Conservation (phyloP, 2,329 filamentous ascomycete genomes). For the Triangularia verruculosa region DNA sequence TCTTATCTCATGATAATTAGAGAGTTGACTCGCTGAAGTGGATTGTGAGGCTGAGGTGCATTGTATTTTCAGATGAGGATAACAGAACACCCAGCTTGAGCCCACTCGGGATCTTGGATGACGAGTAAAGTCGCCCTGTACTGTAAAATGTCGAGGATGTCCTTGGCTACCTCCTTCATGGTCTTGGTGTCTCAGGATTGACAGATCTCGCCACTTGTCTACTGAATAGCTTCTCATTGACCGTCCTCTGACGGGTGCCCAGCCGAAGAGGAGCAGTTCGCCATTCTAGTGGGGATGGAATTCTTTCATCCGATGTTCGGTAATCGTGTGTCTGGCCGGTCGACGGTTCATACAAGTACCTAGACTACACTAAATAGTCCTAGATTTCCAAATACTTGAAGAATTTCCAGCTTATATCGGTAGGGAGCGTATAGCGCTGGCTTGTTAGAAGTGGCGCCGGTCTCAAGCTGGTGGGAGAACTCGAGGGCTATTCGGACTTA, state of each 20-base stretch:
- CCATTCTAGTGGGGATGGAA: background rate
- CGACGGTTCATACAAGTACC: background rate
- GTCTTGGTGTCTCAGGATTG: background rate
- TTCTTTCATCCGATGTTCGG: background rate
- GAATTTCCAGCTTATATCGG: background rate
- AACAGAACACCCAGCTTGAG: background rate
- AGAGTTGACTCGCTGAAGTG: background rate
- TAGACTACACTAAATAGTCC: background rate
- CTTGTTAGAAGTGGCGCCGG: background rate
- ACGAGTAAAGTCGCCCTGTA: background rate
- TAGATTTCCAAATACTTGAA: background rate
- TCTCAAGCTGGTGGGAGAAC: background rate
- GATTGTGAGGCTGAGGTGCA: background rate
- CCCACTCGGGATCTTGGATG: background rate
- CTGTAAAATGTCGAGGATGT: background rate
- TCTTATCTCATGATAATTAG: background rate
- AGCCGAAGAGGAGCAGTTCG: background rate
- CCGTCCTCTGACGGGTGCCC: background rate
- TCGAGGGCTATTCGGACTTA: background rate
- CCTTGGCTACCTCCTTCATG: background rate
- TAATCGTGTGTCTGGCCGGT: background rate
- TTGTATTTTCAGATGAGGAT: background rate
- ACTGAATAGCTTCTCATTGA: background rate
- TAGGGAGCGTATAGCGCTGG: background rate
- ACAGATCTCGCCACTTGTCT: background rate